Percentiles rank a stretch among this genome's conserved stretches.
Conservation (phyloP, 305 asterid species). For the Rubia balearica region DNA sequence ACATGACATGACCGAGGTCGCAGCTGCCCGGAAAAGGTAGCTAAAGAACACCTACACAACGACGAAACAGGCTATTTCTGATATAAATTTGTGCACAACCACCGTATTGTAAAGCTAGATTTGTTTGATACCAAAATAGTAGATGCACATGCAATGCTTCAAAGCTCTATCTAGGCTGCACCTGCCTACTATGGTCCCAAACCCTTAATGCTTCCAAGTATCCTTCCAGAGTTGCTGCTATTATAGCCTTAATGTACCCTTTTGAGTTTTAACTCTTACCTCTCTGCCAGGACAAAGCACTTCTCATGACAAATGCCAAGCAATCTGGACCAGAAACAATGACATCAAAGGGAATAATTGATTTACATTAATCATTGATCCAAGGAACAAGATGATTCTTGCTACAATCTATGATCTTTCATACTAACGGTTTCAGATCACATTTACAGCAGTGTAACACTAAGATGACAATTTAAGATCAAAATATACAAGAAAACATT, state of each 20-base stretch:
- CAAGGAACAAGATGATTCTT: not conserved
- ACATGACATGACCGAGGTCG: not conserved
- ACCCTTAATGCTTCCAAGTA: not conserved
- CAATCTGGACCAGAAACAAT: not conserved
- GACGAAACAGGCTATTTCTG: not conserved
- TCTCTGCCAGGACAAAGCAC: not conserved
- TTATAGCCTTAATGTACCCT: not conserved
- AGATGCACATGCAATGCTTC: conserved; percentile 12
- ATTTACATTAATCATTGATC: not conserved
- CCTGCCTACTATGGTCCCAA: conserved; percentile 7
- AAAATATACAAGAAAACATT: not conserved
- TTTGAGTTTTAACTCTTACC: not conserved
- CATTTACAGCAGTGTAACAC: not conserved
- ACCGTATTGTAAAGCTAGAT: no score
- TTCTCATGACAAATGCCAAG: not conserved
- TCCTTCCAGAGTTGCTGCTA: not conserved
- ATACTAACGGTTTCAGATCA: not conserved
- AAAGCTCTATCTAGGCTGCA: not conserved
- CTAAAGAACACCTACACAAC: not conserved
- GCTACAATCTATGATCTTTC: not conserved
- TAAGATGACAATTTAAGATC: not conserved
- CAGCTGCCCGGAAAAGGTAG: not conserved
- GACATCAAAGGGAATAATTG: not conserved
- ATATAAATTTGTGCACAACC: no score
- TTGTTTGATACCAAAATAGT: not conserved